Evolutionary conservation across 148 eudicot genomes (phyloP).

Genomic region (Linanthus parryae): DNA sequence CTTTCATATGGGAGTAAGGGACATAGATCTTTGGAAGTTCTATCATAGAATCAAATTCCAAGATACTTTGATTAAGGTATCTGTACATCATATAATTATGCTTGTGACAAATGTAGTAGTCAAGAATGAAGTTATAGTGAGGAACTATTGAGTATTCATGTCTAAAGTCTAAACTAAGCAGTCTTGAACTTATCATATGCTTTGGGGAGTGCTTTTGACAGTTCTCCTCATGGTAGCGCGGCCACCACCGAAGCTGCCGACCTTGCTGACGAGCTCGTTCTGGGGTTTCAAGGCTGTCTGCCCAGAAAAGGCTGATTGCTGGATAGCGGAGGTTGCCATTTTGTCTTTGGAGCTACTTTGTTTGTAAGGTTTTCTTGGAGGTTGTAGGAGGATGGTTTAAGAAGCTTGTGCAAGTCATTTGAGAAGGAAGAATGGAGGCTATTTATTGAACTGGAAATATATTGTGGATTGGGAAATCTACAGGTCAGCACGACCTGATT

Average conservation of each 20-base stretch:
- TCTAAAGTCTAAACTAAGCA: too few species aligned
- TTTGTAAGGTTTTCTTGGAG: too few species aligned
- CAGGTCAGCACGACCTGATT: constrained; percentile 39
- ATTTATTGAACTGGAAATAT: constrained; percentile 15
- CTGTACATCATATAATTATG: too few species aligned
- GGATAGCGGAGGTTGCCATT: constrained; percentile 40
- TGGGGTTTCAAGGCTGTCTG: constrained; percentile 17
- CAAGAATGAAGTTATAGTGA: too few species aligned
- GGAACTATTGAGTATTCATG: too few species aligned
- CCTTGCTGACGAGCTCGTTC: constrained; percentile 18
- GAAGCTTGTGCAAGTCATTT: neutral
- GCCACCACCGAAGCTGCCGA: constrained; percentile 21
- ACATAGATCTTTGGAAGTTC: too few species aligned
- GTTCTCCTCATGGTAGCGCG: constrained; percentile 23
- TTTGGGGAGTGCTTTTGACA: constrained; percentile 26
- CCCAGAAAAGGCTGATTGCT: constrained; percentile 20
- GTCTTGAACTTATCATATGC: constrained; percentile 32
- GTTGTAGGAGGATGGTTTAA: neutral
- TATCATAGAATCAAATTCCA: too few species aligned
- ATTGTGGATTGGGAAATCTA: constrained; percentile 36
- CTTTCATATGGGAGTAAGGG: too few species aligned
- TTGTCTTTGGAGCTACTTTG: neutral
- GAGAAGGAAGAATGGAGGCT: neutral
- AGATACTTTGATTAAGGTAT: too few species aligned
- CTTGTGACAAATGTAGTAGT: too few species aligned